Percentiles rank a stretch among this genome's conserved stretches.
These are phyloP conservation scores for Pyrenochaeta sp. DNA, from an alignment of 2,329 filamentous ascomycete species.

Conservation along the genomic window DNA sequence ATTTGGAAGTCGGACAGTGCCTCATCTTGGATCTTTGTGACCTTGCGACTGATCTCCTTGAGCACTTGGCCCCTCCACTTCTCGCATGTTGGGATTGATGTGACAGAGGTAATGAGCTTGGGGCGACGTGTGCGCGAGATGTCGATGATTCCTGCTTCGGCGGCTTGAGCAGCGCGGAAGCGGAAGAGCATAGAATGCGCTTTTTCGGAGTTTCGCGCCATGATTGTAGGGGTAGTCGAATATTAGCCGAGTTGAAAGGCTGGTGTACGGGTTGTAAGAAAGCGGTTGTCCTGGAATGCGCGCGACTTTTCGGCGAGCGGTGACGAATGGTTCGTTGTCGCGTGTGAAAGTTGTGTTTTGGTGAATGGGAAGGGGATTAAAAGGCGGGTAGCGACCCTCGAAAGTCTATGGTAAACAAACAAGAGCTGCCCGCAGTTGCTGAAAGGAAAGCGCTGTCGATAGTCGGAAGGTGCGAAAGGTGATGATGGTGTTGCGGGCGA, in stretches of 20 bases:
- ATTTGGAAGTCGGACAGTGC: slow-evolving; percentile 96
- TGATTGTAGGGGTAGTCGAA: slow-evolving; percentile 28
- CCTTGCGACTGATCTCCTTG: slow-evolving; percentile 96
- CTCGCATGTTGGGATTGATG: slow-evolving; percentile 85
- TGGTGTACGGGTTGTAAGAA: not conserved
- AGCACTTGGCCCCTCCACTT: slow-evolving; percentile 98
- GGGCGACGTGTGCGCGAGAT: slow-evolving; percentile 87
- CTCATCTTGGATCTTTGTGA: slow-evolving; percentile 91
- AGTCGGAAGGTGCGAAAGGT: slow-evolving; percentile 18
- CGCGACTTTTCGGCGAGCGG: slow-evolving; percentile 1
- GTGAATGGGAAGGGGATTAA: slow-evolving; percentile 8
- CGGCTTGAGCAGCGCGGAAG: slow-evolving; percentile 96
- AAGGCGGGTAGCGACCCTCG: slow-evolving; percentile 3
- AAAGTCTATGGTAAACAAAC: slow-evolving; percentile 23
- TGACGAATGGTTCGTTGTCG: no score
- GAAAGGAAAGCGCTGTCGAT: slow-evolving; percentile 16
- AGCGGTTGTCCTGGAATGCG: not conserved
- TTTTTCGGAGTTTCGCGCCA: slow-evolving; percentile 96
- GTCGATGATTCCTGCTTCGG: slow-evolving; percentile 95
- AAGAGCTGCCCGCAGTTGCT: slow-evolving; percentile 38
- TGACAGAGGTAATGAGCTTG: slow-evolving; percentile 87
- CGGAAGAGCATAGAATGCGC: slow-evolving; percentile 99
- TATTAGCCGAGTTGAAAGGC: not conserved
- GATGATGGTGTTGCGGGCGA: slow-evolving; percentile 19
- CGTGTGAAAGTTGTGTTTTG: slow-evolving; percentile 6